phyloP scores from a whole-genome alignment of 768 basidiomycete species.

The Daedaleopsis sinensis region DNA sequence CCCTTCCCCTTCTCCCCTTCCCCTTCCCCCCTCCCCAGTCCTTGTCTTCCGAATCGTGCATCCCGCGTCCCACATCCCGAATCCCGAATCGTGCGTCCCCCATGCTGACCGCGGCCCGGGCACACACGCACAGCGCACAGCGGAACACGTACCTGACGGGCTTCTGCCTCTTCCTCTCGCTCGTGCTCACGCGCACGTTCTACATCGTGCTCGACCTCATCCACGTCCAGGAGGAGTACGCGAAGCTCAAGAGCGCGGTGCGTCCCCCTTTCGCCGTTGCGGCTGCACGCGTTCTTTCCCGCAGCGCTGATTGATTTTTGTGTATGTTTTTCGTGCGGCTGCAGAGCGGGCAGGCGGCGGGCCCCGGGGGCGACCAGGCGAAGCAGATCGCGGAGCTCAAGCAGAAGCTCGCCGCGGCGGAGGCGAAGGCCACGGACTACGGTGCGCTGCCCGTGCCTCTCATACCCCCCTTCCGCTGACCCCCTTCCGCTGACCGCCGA shows the following conservation, averaged over 20 bases:
- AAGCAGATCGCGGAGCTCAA: constrained; percentile 71
- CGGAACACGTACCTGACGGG: constrained; percentile 93
- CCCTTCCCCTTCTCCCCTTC: too few species aligned
- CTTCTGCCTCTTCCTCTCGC: constrained; percentile 93
- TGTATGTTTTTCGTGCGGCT: too few species aligned
- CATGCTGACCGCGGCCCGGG: too few species aligned
- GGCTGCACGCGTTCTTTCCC: too few species aligned
- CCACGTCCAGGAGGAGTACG: constrained; percentile 86
- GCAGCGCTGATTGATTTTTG: too few species aligned
- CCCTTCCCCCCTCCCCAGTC: too few species aligned
- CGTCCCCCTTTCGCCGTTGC: too few species aligned
- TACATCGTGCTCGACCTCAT: constrained; percentile 91
- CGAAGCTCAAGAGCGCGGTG: constrained; percentile 69
- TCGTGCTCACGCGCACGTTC: constrained; percentile 92
- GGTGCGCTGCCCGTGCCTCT: constrained; percentile 16
- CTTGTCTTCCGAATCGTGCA: too few species aligned
- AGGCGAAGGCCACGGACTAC: constrained; percentile 61
- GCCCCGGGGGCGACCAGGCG: constrained; percentile 44
- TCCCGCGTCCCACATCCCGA: too few species aligned
- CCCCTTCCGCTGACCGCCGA: too few species aligned
- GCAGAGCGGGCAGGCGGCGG: constrained; percentile 40
- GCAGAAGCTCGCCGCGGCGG: constrained; percentile 59
- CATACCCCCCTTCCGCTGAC: neutral
- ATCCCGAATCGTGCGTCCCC: too few species aligned
- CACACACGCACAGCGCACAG: constrained; percentile 61